These are phyloP conservation scores for Sporobolus alterniflorus DNA, from an alignment of 202 grass and related monocot species.

Conservation along the genomic window DNA sequence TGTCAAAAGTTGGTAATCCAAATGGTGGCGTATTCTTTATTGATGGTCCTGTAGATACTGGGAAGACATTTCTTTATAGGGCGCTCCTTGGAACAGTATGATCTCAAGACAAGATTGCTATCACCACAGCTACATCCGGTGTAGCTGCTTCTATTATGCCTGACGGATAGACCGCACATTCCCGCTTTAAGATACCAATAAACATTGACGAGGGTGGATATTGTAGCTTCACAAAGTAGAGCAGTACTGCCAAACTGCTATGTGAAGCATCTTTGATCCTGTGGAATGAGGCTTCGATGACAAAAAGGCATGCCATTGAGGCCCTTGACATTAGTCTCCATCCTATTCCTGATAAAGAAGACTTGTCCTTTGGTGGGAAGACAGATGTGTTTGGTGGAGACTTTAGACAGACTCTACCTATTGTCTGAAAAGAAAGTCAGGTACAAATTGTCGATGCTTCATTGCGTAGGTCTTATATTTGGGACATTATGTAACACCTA, in stretches of 20 bases:
- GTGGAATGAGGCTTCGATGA: background rate
- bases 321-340: background rate
- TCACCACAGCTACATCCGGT: conserved; percentile 4
- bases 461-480: no score
- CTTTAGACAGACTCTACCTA: background rate
- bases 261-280: background rate
- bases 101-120: background rate
- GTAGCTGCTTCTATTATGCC: background rate
- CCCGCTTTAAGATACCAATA: background rate
- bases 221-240: background rate
- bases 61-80: no score
- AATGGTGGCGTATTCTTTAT: no score
- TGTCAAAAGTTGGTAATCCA: no score
- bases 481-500: no score
- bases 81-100: no score
- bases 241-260: background rate
- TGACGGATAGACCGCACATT: background rate
- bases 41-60: no score
- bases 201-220: background rate
- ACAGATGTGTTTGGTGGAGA: background rate
- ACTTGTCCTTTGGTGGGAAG: background rate
- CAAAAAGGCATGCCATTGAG: background rate
- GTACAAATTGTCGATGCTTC: no score
- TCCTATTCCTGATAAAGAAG: background rate
- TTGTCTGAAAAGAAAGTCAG: no score